phyloP scores from a whole-genome alignment of 495 filamentous ascomycete genomes.

The Thermothielavioides terrestris region DNA sequence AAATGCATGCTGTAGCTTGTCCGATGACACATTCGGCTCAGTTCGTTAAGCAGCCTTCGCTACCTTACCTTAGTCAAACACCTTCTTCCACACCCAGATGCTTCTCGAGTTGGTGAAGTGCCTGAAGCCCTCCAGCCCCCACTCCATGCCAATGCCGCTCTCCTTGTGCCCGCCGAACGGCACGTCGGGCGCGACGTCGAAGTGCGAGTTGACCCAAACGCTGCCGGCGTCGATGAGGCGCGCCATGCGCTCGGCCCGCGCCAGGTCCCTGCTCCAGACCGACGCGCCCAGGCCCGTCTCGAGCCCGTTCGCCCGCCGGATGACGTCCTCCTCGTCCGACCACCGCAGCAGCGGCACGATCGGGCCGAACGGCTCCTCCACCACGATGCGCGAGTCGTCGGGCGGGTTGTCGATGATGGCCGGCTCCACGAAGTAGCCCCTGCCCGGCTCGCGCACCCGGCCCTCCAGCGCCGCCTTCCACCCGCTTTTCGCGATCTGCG shows the following conservation, averaged over 20 bases:
- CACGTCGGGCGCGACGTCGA: conserved; percentile 29
- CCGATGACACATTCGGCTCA: no score
- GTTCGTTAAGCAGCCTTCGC: no score
- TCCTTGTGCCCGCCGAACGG: conserved; percentile 51
- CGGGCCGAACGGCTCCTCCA: conserved; percentile 45
- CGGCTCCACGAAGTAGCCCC: conserved; percentile 36
- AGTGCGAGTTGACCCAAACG: conserved; percentile 49
- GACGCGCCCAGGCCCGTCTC: conserved; percentile 46
- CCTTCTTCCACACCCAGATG: conserved; percentile 12
- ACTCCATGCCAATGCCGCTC: conserved; percentile 50
- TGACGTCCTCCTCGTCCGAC: conserved; percentile 45
- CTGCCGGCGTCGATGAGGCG: conserved; percentile 41
- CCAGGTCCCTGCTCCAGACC: conserved; percentile 44
- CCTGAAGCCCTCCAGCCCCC: conserved; percentile 41
- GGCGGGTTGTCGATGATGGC: conserved; percentile 39
- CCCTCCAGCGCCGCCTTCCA: conserved; percentile 32
- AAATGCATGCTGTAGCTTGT: no score
- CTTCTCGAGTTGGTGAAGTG: conserved; percentile 42
- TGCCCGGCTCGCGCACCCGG: conserved; percentile 9
- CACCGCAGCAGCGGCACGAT: conserved; percentile 50
- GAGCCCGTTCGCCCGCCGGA: conserved; percentile 44
- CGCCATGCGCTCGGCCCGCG: conserved; percentile 40
- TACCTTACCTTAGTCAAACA: no score
- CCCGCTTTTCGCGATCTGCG: conserved; percentile 30
- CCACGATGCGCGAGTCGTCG: conserved; percentile 31